Conservation (phyloP, 1,139 yeast species). For the Tardiomyces digboiensis region DNA sequence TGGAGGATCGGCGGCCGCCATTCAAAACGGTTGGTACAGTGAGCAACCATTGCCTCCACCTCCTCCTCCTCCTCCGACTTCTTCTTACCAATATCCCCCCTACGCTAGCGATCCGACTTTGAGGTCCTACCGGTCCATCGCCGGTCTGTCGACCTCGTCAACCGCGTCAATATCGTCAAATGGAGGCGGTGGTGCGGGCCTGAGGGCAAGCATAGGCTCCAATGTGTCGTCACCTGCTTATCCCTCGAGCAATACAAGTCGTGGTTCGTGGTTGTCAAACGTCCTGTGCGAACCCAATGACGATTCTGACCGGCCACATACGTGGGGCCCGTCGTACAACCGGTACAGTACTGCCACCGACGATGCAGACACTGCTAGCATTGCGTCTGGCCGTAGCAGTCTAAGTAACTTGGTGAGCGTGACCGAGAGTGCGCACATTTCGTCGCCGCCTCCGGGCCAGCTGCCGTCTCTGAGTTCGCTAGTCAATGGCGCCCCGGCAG, state of each 20-base stretch:
- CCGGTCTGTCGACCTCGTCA: constrained; percentile 10
- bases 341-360: constrained; percentile 17
- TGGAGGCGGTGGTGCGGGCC: not conserved
- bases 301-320: constrained; percentile 19
- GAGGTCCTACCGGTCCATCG: constrained; percentile 11
- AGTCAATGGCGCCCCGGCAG: not conserved
- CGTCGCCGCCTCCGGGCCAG: constrained; percentile 12
- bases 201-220: constrained; percentile 12
- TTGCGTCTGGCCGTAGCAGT: constrained; percentile 5
- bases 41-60: not conserved
- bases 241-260: constrained; percentile 11
- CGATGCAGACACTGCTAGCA: constrained; percentile 7
- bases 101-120: constrained; percentile 2
- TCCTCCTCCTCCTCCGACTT: not conserved
- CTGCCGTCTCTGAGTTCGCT: constrained; percentile 1
- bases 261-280: constrained; percentile 20
- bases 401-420: constrained; percentile 13
- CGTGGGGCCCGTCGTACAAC: constrained; percentile 24
- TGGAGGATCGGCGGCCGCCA: not conserved
- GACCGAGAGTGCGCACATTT: constrained; percentile 20
- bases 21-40: not conserved
- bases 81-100: not conserved
- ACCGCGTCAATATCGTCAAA: constrained; percentile 11
- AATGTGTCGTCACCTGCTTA: constrained; percentile 18
- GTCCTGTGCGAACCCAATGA: constrained; percentile 15